phyloP scores from a whole-genome alignment of 306 rosid species.

The Myrica gale region DNA sequence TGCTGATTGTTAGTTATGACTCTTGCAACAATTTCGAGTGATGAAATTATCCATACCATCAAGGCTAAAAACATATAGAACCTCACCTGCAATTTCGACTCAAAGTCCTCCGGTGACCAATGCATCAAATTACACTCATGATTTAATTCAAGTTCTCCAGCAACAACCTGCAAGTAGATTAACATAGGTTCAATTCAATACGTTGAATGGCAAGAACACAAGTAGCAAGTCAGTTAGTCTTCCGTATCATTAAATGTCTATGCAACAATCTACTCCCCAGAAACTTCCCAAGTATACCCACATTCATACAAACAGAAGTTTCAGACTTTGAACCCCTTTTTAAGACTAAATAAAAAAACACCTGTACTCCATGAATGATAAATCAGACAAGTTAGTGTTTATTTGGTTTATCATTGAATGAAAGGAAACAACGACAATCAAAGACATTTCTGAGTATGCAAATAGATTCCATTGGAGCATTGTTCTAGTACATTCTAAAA shows the following conservation, averaged over 20 bases:
- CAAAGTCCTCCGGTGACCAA: slow-evolving; percentile 94
- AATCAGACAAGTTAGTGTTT: slow-evolving; percentile 2
- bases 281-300: not conserved
- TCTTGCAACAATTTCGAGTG: slow-evolving; percentile 13
- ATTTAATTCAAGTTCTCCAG: slow-evolving; percentile 93
- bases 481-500: not conserved
- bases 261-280: not conserved
- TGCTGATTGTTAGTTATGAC: slow-evolving; percentile 8
- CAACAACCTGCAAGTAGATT: slow-evolving; percentile 64
- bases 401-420: not conserved
- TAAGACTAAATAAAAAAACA: not conserved
- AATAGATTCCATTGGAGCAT: slow-evolving; percentile 4
- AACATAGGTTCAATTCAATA: not conserved
- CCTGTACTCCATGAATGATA: not conserved
- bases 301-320: not conserved
- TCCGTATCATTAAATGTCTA: not conserved
- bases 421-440: slow-evolving; percentile 4
- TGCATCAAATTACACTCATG: slow-evolving; percentile 83
- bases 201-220: not conserved
- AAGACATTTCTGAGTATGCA: not conserved
- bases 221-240: not conserved
- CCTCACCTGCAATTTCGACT: slow-evolving; percentile 83
- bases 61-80: slow-evolving; percentile 7
- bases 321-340: not conserved
- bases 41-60: slow-evolving; percentile 3